Evolutionary conservation across 202 grass and related monocot species (phyloP).

Genomic region (Setaria italica): DNA sequence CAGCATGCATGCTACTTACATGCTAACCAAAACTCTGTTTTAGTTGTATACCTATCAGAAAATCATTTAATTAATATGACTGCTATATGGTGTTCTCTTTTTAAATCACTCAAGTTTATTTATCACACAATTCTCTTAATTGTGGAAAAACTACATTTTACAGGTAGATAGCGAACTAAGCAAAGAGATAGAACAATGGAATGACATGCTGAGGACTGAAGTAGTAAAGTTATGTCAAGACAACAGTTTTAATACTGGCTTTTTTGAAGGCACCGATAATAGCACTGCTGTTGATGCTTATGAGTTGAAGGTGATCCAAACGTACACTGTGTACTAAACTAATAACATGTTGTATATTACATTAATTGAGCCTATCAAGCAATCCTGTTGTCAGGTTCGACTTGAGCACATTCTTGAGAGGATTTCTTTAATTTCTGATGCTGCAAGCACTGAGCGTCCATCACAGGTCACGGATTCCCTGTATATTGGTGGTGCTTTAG

Average conservation of each 20-base stretch:
- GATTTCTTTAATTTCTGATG: slow-evolving; percentile 91
- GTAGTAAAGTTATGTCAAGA: slow-evolving; percentile 87
- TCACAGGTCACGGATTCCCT: slow-evolving; percentile 79
- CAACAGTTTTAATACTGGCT: slow-evolving; percentile 87
- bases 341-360: neutral
- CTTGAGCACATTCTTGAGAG: slow-evolving; percentile 98
- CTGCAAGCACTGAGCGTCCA: slow-evolving; percentile 87
- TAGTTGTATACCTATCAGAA: neutral
- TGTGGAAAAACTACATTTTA: slow-evolving; percentile 18
- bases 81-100: slow-evolving; percentile 24
- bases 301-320: slow-evolving; percentile 80
- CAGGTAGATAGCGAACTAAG: slow-evolving; percentile 82
- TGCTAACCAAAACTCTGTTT: slow-evolving; percentile 21
- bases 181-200: slow-evolving; percentile 97
- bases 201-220: slow-evolving; percentile 82
- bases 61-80: neutral
- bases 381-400: slow-evolving; percentile 67
- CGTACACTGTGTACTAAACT: neutral
- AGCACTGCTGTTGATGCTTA: slow-evolving; percentile 85
- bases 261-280: slow-evolving; percentile 92
- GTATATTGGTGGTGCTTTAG: slow-evolving; percentile 88
- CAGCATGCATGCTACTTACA: neutral
- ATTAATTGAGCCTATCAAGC: slow-evolving; percentile 15
- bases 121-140: slow-evolving; percentile 10
- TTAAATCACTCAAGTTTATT: slow-evolving; percentile 5